Base-by-base conservation (phyloP, 768 basidiomycete species). In the Termitomyces eurrhizus region DNA sequence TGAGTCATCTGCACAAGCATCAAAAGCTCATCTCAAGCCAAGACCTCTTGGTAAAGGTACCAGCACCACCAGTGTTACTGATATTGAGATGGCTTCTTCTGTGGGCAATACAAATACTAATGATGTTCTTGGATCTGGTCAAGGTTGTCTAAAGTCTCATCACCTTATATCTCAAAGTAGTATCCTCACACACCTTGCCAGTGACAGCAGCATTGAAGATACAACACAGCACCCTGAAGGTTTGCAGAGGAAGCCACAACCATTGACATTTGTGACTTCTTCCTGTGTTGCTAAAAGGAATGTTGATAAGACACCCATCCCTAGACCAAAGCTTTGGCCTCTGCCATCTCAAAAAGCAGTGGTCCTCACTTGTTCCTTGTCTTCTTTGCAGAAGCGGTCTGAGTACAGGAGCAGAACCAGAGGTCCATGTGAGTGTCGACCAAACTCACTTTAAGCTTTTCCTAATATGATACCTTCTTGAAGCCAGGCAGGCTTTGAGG, bases 51-150 rank as follows among this genome's bases (percentile, higher is more conserved):
- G 21, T 21, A 21, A 21, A 21, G 21, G 21, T 21, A 21, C 21
- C 21, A 21, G 21, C 21, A 21, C 21, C 33, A 61, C 63, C 52
- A 68, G 65, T 39, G 14, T 65, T n/a, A 16, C 62, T 41, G 36
- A 61, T 48, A 42, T 52, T n/a, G 59, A 65, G 12, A 60, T 58
- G 14, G 12, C 44, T 21, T 21, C n/a, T 45, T 51, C 39, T 53
- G 45, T 13, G 42, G 50, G 18, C 13, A 37, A 55, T 60, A 48
- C 55, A 7, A 56, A 61, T 51, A 45, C n/a, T 12, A 37, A 61
- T 32, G 37, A 49, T 48, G 11, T 9, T 2, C 36, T 29, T 16
- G 36, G n/a, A 18, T 46, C 36, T 12, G 35, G n/a, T 29, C 52
- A 53, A 32, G 33, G 9, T 18, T 45, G 13, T 26, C 35, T 35